Percentiles rank a stretch among this genome's conserved stretches.
These are phyloP conservation scores for Shiraia bambusicola DNA, from an alignment of 2,329 filamentous ascomycete species.

Conservation along the genomic window DNA sequence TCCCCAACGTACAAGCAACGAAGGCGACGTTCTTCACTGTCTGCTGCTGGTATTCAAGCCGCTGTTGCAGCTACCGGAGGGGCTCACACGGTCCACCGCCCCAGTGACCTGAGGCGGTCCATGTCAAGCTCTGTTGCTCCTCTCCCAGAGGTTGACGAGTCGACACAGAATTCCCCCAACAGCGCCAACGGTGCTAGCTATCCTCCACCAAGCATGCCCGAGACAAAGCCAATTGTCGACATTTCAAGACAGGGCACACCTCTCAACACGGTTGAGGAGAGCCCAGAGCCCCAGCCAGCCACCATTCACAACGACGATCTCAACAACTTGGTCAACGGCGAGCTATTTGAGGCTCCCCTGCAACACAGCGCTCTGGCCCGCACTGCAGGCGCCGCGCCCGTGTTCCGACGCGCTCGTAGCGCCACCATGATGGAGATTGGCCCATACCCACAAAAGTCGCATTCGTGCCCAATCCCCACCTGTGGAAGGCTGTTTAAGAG, in stretches of 20 bases:
- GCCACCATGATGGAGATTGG: slow-evolving; percentile 96
- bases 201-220: slow-evolving; percentile 64
- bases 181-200: slow-evolving; percentile 62
- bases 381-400: slow-evolving; percentile 65
- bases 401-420: slow-evolving; percentile 85
- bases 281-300: slow-evolving; percentile 71
- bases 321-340: slow-evolving; percentile 45
- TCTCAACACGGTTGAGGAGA: slow-evolving; percentile 79
- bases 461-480: slow-evolving; percentile 98
- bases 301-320: slow-evolving; percentile 71
- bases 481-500: slow-evolving; percentile 98
- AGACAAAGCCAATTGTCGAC: slow-evolving; percentile 72
- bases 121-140: slow-evolving; percentile 85
- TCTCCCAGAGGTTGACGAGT: slow-evolving; percentile 76
- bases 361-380: slow-evolving; percentile 61
- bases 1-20: slow-evolving; percentile 99
- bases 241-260: slow-evolving; percentile 92
- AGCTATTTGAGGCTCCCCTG: slow-evolving; percentile 47
- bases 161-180: slow-evolving; percentile 75
- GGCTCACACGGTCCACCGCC: slow-evolving; percentile 68
- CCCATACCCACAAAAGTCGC: slow-evolving; percentile 95
- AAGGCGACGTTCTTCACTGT: slow-evolving; percentile 88
- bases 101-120: slow-evolving; percentile 87
- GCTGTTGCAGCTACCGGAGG: slow-evolving; percentile 61
- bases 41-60: slow-evolving; percentile 74